These are phyloP conservation scores for Baorangia bicolor DNA, from an alignment of 768 basidiomycete genomes.

Conservation along the genomic window DNA sequence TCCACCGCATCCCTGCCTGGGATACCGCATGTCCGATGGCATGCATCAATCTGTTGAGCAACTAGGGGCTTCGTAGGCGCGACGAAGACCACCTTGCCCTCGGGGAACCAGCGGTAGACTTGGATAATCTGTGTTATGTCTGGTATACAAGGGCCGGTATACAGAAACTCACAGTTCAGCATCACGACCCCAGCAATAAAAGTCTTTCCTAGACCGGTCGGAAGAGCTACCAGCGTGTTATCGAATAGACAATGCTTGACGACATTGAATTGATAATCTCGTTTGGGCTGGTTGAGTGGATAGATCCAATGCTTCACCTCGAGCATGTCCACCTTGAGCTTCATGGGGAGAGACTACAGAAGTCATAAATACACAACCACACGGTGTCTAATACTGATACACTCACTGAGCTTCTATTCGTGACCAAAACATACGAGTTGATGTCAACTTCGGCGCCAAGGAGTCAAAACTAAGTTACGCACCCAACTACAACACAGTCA, in stretches of 20 bases:
- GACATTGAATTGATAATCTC: conserved; percentile 95
- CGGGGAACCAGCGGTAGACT: conserved; percentile 93
- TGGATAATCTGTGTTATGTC: conserved; percentile 5
- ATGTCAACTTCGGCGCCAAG: conserved; percentile 5
- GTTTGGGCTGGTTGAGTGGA: conserved; percentile 82
- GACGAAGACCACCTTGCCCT: conserved; percentile 90
- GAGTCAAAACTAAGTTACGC: conserved; percentile 27
- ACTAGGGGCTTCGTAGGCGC: conserved; percentile 97
- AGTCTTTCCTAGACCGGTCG: conserved; percentile 96
- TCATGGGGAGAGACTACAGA: conserved; percentile 70
- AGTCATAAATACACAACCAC: not conserved
- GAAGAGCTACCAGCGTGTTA: conserved; percentile 91
- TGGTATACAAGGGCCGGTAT: not conserved
- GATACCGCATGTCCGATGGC: conserved; percentile 91
- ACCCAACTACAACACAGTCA: conserved; percentile 49
- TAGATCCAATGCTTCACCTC: conserved; percentile 88
- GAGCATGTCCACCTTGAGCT: conserved; percentile 70
- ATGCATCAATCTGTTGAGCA: conserved; percentile 91
- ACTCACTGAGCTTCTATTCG: conserved; percentile 33
- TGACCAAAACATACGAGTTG: not conserved
- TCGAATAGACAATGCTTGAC: conserved; percentile 82
- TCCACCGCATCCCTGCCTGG: conserved; percentile 83
- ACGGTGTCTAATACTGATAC: too few relatives aligned
- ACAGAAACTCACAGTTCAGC: conserved; percentile 73
- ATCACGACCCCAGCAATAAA: conserved; percentile 97